Evolutionary conservation across 2,329 filamentous ascomycete species (phyloP).

Genomic region (Ophiostoma populinum): DNA sequence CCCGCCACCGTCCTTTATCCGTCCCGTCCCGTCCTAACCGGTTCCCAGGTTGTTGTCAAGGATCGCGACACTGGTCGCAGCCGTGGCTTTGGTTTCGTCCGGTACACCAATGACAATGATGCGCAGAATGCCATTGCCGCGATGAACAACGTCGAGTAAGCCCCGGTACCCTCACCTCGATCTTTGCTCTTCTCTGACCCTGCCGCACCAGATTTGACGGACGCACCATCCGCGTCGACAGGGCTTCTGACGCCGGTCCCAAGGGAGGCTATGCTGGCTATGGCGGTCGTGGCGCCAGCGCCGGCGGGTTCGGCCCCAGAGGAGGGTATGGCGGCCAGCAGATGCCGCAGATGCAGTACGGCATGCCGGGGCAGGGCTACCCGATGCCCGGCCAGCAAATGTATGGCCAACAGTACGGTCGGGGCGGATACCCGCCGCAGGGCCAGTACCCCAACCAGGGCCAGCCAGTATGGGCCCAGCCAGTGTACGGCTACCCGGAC

Average conservation of each 20-base stretch:
- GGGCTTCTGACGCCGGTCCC: conserved; percentile 66
- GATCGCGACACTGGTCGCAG: conserved; percentile 93
- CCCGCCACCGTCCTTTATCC: no score
- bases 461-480: conserved; percentile 17
- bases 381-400: conserved; percentile 19
- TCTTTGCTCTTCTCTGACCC: conserved; percentile 10
- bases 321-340: conserved; percentile 19
- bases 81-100: conserved; percentile 93
- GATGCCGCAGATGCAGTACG: conserved; percentile 20
- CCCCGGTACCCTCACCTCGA: conserved; percentile 8
- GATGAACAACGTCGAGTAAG: conserved; percentile 87
- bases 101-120: conserved; percentile 61
- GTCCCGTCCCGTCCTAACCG: neutral
- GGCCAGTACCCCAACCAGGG: conserved; percentile 24
- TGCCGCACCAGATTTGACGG: conserved; percentile 49
- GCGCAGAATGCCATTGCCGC: conserved; percentile 57
- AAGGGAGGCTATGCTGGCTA: conserved; percentile 37
- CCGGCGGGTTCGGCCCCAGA: conserved; percentile 16
- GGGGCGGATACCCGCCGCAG: conserved; percentile 23
- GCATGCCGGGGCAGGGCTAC: conserved; percentile 18
- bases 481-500: conserved; percentile 29
- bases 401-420: conserved; percentile 26
- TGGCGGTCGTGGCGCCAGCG: conserved; percentile 21
- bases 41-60: conserved; percentile 75
- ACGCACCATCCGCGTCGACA: conserved; percentile 86